phyloP scores from a whole-genome alignment of 192 early-diverging fungal species.

The Coemansia sp. region DNA sequence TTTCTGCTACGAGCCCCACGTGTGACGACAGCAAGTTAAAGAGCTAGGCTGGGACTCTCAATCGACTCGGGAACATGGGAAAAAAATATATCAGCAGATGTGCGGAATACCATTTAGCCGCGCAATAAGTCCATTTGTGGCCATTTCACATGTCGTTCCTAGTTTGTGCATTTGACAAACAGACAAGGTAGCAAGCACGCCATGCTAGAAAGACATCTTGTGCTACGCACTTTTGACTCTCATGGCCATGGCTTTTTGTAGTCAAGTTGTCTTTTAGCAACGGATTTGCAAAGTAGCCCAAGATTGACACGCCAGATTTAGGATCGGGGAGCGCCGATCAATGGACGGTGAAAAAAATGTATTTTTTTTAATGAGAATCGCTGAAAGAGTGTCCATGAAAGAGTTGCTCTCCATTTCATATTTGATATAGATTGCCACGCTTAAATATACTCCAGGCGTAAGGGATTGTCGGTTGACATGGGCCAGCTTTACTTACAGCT shows the following conservation, averaged over 20 bases:
- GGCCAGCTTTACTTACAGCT: neutral
- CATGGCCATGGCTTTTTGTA: too few relatives aligned
- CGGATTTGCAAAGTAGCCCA: neutral
- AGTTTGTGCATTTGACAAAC: neutral
- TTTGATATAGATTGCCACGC: neutral
- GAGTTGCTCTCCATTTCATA: too few relatives aligned
- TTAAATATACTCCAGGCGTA: neutral
- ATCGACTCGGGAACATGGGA: neutral
- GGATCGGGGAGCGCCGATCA: neutral
- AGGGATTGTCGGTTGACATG: neutral
- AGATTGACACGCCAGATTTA: neutral
- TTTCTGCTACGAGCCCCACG: neutral
- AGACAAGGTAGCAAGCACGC: neutral
- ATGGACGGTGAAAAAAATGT: neutral
- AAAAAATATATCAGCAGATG: neutral
- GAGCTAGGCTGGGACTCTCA: neutral
- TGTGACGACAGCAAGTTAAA: neutral
- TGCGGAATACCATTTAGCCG: slow-evolving; percentile 4
- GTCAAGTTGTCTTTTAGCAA: neutral
- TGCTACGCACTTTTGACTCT: neutral
- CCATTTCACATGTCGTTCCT: neutral
- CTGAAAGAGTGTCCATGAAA: too few relatives aligned
- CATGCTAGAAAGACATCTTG: neutral
- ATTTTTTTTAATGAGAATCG: too few relatives aligned
- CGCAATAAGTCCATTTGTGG: neutral